Evolutionary conservation across 2,329 filamentous ascomycete genomes (phyloP), one percentile per base, ranked within the genome.

Genomic region (Aspergillus cejpii): DNA sequence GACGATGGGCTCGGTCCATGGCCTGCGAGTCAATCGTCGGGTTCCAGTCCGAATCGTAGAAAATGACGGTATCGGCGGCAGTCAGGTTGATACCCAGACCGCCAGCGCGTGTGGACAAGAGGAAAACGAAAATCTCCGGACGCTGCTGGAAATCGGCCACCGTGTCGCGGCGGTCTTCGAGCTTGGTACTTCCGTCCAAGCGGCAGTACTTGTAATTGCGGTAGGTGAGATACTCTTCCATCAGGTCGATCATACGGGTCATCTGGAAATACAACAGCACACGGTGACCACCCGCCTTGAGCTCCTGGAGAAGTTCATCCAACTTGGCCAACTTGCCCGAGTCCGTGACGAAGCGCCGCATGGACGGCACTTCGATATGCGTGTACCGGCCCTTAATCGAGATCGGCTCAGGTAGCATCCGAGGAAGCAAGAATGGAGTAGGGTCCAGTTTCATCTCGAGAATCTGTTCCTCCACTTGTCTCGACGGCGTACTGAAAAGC

Each of bases 21-120:
- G 92, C 92, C 67, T 98, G 92, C 42, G 87, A 94, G 66, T 98
- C 92, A 61, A 97, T 97, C 3, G 92, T 97, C 0, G 92, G 92
- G 66, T 98, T 98, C 92, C 92, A 98, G 67, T 98, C 92, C 8
- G 88, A 94, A 65, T 98, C 92, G 76, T 98, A 98, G 74, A 98
- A 98, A 69, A 98, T 97, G 70, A 98, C 92, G 0, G 92, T 98
- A 65, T 98, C 92, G 15, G 92, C 92, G 41, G 87, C 85, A 5
- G 92, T 97, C 55, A 98, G 74, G 63, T 98, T 98, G 76, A 98
- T 98, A 72, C 92, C 92, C 15, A 98, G 78, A 75, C 92, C 92
- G 80, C 92, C 92, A 28, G 92, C 92, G 69, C 92, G 89, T 0
- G 92, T 98, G 15, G 89, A 95, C 31, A 98, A 75, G 27, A 98